Evolutionary conservation across 805 yeast species (phyloP), one percentile per base, ranked within the genome.

Genomic region (Yarrowia deformans): DNA sequence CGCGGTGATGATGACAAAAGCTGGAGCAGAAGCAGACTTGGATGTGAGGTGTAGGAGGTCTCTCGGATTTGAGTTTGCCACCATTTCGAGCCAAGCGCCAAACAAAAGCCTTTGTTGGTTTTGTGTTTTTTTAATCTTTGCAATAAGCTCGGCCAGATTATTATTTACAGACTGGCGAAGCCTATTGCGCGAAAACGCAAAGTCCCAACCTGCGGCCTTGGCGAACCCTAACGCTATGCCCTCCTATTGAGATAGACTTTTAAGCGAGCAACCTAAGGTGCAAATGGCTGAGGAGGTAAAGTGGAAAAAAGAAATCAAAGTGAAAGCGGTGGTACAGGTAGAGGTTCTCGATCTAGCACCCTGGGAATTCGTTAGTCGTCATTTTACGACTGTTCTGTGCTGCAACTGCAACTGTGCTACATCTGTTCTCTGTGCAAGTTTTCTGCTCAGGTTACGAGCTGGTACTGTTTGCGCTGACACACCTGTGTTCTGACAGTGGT

Each of bases 81-180:
- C 49, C 64, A 56, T 42, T 42, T 56, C 49, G 37, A 56, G 64
- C 64, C 64, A 56, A 56, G 64, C 64, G 40, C 64, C 64, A 56
- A 56, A 56, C 64, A 54, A 54, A 54, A 54, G 60, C 19, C 60
- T 39, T 19, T 14, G 60, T 54, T 54, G 60, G 60, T 54, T 54
- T 54, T 54, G 45, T 23, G 45, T 18, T 54, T 54, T 54, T 54
- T 54, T 37, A 54, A 54, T 54, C 60, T 54, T 54, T 9, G 29
- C 60, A 37, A 13, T 54, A 54, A 54, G 60, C 60, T 54, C 60
- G 45, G 42, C 56, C 45, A 54, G 60, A 54, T 54, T 54, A 54
- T 54, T 54, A 54, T 54, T 54, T 54, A 54, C 60, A 54, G 60
- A 39, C 60, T 39, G 45, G 45, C 45, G 19, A 54, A 54, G 18